These are phyloP conservation scores for Leavenworthia alabamica DNA, from an alignment of 345 rosid species.

Conservation along the genomic window DNA sequence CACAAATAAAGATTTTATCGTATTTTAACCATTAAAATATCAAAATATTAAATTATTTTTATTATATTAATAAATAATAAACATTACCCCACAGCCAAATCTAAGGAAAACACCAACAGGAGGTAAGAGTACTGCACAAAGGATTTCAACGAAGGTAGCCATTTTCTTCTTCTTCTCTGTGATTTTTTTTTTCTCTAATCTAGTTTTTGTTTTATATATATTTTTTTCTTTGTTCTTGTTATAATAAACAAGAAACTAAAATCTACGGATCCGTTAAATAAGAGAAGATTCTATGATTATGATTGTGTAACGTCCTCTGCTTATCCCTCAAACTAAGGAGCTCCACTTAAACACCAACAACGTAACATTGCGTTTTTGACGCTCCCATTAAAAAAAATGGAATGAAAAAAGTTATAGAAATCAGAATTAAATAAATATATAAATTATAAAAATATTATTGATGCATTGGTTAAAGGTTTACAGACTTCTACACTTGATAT, in stretches of 20 bases:
- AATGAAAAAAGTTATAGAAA: not conserved
- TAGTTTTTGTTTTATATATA: not conserved
- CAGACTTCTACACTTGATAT: no score
- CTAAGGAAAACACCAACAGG: slow-evolving; percentile 84
- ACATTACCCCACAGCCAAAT: slow-evolving; percentile 51
- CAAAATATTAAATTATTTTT: no score
- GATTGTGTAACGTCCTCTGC: slow-evolving; percentile 24
- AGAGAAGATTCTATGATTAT: slow-evolving; percentile 5
- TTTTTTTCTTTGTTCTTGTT: not conserved
- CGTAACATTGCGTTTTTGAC: not conserved
- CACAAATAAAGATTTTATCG: not conserved
- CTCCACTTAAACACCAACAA: slow-evolving; percentile 4
- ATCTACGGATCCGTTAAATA: not conserved
- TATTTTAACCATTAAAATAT: not conserved
- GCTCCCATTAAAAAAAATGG: not conserved
- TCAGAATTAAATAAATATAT: no score
- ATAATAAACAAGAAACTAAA: not conserved
- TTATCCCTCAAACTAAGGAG: slow-evolving; percentile 22
- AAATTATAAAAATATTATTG: no score
- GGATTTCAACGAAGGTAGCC: slow-evolving; percentile 36
- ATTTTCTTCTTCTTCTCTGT: slow-evolving; percentile 19
- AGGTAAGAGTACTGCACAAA: slow-evolving; percentile 64
- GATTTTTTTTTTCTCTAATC: not conserved
- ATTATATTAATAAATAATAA: no score
- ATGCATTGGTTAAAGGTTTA: no score